Conservation (phyloP, 495 filamentous ascomycete genomes). For the Penicillium turbatum region DNA sequence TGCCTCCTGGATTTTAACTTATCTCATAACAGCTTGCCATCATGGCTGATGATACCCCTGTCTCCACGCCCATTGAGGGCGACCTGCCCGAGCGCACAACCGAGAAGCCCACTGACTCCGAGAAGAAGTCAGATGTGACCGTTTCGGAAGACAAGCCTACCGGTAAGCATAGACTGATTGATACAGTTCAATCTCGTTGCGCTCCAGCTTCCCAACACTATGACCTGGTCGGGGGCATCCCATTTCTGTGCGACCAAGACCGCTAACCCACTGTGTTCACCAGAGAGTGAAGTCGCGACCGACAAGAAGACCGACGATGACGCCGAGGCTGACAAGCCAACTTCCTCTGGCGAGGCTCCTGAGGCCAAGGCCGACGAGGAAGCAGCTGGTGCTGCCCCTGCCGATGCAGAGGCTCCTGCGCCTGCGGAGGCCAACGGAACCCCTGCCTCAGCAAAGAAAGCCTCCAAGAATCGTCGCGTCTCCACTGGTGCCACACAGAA, state of each 20-base stretch:
- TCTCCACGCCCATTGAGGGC: constrained; percentile 32
- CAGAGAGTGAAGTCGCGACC: constrained; percentile 25
- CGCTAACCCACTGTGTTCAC: constrained; percentile 22
- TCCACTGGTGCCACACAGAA: constrained; percentile 62
- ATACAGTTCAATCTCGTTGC: background rate
- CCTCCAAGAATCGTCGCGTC: constrained; percentile 60
- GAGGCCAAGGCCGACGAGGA: constrained; percentile 34
- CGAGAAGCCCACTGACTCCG: constrained; percentile 28
- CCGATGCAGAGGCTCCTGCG: constrained; percentile 24
- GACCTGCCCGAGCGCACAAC: constrained; percentile 33
- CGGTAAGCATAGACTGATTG: constrained; percentile 26
- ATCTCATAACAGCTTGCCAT: constrained; percentile 17
- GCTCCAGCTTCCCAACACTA: background rate
- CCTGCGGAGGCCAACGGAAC: constrained; percentile 42
- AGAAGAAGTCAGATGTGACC: constrained; percentile 28
- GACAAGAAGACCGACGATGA: constrained; percentile 34
- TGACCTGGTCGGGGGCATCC: background rate
- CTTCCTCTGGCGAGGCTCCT: constrained; percentile 22
- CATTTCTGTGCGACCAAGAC: constrained; percentile 22
- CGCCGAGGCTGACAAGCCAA: constrained; percentile 24
- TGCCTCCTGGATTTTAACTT: constrained; percentile 12
- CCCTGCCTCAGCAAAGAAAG: constrained; percentile 44
- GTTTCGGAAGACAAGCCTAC: constrained; percentile 30
- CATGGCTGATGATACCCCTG: constrained; percentile 44
- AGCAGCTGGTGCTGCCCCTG: constrained; percentile 24